Evolutionary conservation across 768 basidiomycete genomes (phyloP), one percentile per base, ranked within the genome.

Genomic region (Trametes maxima): DNA sequence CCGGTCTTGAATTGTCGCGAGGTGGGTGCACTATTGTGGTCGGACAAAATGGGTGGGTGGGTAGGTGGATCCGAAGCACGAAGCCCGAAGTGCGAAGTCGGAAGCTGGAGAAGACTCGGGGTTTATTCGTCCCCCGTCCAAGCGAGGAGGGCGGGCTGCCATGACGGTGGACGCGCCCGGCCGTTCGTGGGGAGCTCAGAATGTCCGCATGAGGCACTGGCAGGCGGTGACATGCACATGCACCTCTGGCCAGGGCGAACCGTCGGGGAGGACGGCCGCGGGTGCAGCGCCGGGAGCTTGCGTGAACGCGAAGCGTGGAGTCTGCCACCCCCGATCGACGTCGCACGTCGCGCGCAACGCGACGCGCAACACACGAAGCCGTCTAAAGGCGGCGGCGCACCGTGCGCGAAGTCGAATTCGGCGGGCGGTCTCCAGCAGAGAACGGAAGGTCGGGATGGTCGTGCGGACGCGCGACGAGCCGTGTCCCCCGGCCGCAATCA

Each of bases 81-180:
- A 3, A 44, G 43, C 13, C 3, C n/a, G n/a, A 4, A 5, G 24
- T 1, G 2, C 25, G 47, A 4, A 17, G 24, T 24, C 16, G 33
- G 25, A 28, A 33, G 10, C 54, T 25, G 42, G 53, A 44, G 44
- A 55, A 55, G 42, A 43, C 43, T 43, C 54, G 54, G 54, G 45
- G 43, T 33, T 21, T 4, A 28, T 19, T 53, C 51, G 51, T 39
- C 19, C 44, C 25, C n/a, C 49, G 24, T 21, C 28, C 25, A 19
- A 19, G 2, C 2, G 33, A 11, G 14, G 33, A 16, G 7, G 43
- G 11, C 11, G 2, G 54, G 35, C 22, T 54, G 40, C 52, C 40
- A 17, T 19, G 50, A 37, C 33, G 17, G 50, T 11, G n/a, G 35
- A 16, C 51, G 36, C 48, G 28, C n/a, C 10, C 44, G 44, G 4